Base-by-base conservation (phyloP, 1,284 basidiomycete species). In the Ganoderma boninense region DNA sequence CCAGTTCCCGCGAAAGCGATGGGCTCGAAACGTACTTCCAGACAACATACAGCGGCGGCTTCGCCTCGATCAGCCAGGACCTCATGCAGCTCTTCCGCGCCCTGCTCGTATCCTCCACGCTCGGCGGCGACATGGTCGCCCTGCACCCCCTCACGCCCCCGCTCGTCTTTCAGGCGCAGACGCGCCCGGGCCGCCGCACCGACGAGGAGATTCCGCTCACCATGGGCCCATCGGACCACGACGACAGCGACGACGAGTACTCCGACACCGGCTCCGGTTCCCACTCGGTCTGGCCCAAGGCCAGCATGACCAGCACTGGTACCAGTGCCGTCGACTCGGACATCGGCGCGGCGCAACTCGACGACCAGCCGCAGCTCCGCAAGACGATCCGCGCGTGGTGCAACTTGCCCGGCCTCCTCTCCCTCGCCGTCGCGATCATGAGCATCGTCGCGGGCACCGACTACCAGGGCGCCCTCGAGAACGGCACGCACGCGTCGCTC, bases 11-110 rank as follows among this genome's bases (percentile, higher is more conserved):
- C 13, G 71, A 68, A 46, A 76, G 75, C 20, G 61, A 69, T 8
- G 75, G 70, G 29, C 73, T 82, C 62, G 76, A 76, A 44, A 75
- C 75, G 40, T 83, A 81, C 75, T 73, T 80, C 69, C 81, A 83
- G 65, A 72, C 73, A 18, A 76, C 79, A 0, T 77, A 79, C 52
- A 77, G 75, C 16, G 70, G 78, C 63, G 80, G 78, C 10, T 83
- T 78, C 71, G 71, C 82, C 62, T 59, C 74, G 14, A 74, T 82
- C n/a, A 77, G 74, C 2, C 71, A 77, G 26, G 78, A 79, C 62
- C 57, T 79, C 44, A 64, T 72, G 43, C 74, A 49, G 23, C 71
- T 82, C 62, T 57, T 78, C 18, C 80, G 80, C 59, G 71, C 74
- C 20, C 67, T 81, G 52, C 77, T 82, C 56, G 80, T 82, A 42